A percentile compares a stretch with the other conserved stretches of the same genome.
Conservation (phyloP, 2,329 filamentous ascomycete species). For the Aspergillus sp. region DNA sequence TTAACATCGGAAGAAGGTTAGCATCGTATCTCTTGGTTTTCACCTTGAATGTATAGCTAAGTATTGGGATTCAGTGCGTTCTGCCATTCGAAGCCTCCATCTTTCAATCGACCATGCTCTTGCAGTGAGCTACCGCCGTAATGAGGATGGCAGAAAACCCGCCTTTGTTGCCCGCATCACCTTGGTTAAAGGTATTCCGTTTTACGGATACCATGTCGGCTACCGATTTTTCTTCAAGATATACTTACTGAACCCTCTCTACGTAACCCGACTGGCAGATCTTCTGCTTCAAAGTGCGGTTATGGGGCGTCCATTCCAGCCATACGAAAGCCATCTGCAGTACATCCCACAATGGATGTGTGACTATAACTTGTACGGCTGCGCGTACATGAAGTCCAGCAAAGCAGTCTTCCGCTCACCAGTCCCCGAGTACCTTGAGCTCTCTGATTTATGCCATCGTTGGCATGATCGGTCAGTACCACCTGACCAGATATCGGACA, state of each 20-base stretch:
- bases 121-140: constrained; percentile 72
- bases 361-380: constrained; percentile 96
- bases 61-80: constrained; percentile 48
- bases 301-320: constrained; percentile 75
- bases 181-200: constrained; percentile 84
- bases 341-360: constrained; percentile 96
- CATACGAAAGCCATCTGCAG: constrained; percentile 88
- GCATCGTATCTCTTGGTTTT: constrained; percentile 15
- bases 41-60: neutral
- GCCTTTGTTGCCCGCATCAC: constrained; percentile 84
- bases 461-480: constrained; percentile 75
- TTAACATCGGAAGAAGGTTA: constrained; percentile 60
- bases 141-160: constrained; percentile 59
- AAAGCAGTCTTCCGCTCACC: constrained; percentile 67
- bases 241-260: constrained; percentile 78
- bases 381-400: constrained; percentile 68
- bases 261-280: constrained; percentile 82
- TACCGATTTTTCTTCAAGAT: constrained; percentile 89
- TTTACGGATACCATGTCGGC: constrained; percentile 92
- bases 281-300: constrained; percentile 81
- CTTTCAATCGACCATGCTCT: constrained; percentile 86
- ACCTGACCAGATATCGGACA: constrained; percentile 51
- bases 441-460: constrained; percentile 54
- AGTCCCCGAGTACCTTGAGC: constrained; percentile 60
- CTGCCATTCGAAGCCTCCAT: constrained; percentile 70